These are phyloP conservation scores for Torulaspora microellipsoides DNA, from an alignment of 805 yeast genomes.

Conservation along the genomic window DNA sequence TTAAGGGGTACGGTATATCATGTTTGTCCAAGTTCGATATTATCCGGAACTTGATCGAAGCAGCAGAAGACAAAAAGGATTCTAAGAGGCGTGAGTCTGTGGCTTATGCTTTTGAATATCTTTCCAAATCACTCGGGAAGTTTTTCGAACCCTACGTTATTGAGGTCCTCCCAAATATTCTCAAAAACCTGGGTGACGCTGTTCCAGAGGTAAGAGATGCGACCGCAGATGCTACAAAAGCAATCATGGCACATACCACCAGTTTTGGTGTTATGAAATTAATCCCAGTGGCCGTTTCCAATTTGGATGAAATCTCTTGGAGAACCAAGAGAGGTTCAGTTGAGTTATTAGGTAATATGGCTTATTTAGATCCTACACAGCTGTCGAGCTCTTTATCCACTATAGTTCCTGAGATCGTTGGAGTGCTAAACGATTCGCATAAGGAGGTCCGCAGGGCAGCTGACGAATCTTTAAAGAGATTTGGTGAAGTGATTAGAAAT, in stretches of 20 bases:
- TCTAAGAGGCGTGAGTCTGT: slow-evolving; percentile 79
- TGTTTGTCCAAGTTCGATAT: slow-evolving; percentile 73
- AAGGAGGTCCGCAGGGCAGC: slow-evolving; percentile 97
- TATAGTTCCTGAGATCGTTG: slow-evolving; percentile 94
- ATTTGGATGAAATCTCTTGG: slow-evolving; percentile 89
- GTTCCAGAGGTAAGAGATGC: slow-evolving; percentile 84
- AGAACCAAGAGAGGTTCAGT: slow-evolving; percentile 96
- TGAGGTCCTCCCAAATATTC: slow-evolving; percentile 76
- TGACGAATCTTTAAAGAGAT: slow-evolving; percentile 77
- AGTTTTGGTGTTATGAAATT: slow-evolving; percentile 86
- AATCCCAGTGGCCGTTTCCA: slow-evolving; percentile 84
- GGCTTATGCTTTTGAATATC: slow-evolving; percentile 76
- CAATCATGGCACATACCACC: slow-evolving; percentile 86
- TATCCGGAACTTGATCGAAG: slow-evolving; percentile 68
- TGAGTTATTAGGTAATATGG: slow-evolving; percentile 95
- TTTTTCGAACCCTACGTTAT: slow-evolving; percentile 92
- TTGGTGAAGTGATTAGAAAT: slow-evolving; percentile 95
- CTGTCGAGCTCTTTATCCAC: slow-evolving; percentile 81
- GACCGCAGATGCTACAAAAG: slow-evolving; percentile 79
- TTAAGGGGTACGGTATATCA: slow-evolving; percentile 82
- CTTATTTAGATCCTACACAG: slow-evolving; percentile 92
- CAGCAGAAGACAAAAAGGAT: slow-evolving; percentile 82
- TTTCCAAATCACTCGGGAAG: slow-evolving; percentile 70
- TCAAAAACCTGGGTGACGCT: slow-evolving; percentile 80
- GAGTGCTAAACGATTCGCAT: slow-evolving; percentile 90